Base-by-base conservation (phyloP, 1,284 basidiomycete species). In the Irpex lacteus region DNA sequence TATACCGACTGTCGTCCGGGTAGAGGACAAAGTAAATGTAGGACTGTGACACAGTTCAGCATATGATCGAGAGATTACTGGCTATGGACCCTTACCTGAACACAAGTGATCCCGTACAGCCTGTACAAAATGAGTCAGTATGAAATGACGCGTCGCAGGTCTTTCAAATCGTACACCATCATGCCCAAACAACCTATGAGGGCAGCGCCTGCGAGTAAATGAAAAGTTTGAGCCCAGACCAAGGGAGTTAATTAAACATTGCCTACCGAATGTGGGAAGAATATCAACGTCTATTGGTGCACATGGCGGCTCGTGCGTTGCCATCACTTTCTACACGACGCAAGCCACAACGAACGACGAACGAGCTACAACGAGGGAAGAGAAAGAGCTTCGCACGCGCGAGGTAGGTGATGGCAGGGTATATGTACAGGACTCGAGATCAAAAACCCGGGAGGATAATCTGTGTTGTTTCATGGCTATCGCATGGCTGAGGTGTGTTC, bases 1-100 rank as follows among this genome's bases (percentile, higher is more conserved):
- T 52, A 3, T 37, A 32, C 5, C 21, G 6, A 1, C 61, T 38
- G 21, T 65, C 64, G 32, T 63, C 61, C 8, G 61, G 58, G 19
- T 65, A 65, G 59, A 65, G 60, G 11, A 62, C 50, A 36, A 63
- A 65, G 47, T 65, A 65, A 18, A 63, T 57, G 40, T 60, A 65
- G n/a, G 64, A 62, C 64, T 65, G 47, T 15, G 21, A 26, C 21
- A 13, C 19, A 1, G 49, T 21, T 8, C 5, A 15, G 5, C 8
- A 49, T 26, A 5, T 2, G 36, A 9, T 44, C 21, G 13, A n/a
- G 15, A 40, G n/a, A 7, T 37, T 53, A 8, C 19, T 34, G 32
- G 32, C 50, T 26, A 18, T 1, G 7, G 9, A 19, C 5, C 5
- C 61, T 32, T 53, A 63, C 65, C 62, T 66, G 65, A 1, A 63